Percentiles rank a stretch among this genome's conserved stretches.
Conservation (phyloP, 805 yeast species). For the Metschnikowia bowlesiae region DNA sequence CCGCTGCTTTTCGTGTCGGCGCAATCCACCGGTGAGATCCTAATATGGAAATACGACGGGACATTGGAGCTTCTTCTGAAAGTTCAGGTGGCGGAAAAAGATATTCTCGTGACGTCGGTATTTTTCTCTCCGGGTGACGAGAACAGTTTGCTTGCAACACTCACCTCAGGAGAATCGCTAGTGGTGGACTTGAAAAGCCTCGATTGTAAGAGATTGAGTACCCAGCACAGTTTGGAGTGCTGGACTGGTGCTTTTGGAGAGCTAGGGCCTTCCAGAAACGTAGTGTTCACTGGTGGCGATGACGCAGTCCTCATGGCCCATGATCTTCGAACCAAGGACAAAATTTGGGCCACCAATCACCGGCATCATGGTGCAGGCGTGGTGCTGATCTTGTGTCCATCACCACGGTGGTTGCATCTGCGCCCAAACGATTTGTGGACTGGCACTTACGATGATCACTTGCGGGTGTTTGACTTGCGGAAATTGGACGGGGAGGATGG, state of each 20-base stretch:
- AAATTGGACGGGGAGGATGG: conserved; percentile 35
- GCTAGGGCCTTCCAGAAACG: conserved; percentile 45
- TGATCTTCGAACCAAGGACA: conserved; percentile 48
- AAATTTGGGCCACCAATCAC: conserved; percentile 35
- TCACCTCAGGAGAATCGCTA: conserved; percentile 63
- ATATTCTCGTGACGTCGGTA: conserved; percentile 58
- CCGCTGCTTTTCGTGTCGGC: conserved; percentile 49
- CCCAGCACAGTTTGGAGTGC: conserved; percentile 69
- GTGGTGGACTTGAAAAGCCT: conserved; percentile 29
- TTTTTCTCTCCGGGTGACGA: conserved; percentile 47
- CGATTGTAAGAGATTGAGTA: conserved; percentile 21
- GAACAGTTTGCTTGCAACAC: conserved; percentile 47
- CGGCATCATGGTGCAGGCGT: conserved; percentile 89
- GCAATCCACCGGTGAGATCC: conserved; percentile 77
- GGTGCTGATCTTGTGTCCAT: conserved; percentile 62
- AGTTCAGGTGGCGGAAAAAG: conserved; percentile 45
- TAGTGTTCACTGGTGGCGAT: conserved; percentile 87
- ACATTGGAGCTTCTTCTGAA: conserved; percentile 13
- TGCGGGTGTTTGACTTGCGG: conserved; percentile 68
- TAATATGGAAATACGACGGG: conserved; percentile 49
- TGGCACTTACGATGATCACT: conserved; percentile 85
- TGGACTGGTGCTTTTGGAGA: conserved; percentile 82
- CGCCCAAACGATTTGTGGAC: conserved; percentile 62
- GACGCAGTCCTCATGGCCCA: conserved; percentile 73
- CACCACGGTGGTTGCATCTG: conserved; percentile 36